Evolutionary conservation across 140 eudicot genomes (phyloP).

Genomic region (Anethum foeniculum): DNA sequence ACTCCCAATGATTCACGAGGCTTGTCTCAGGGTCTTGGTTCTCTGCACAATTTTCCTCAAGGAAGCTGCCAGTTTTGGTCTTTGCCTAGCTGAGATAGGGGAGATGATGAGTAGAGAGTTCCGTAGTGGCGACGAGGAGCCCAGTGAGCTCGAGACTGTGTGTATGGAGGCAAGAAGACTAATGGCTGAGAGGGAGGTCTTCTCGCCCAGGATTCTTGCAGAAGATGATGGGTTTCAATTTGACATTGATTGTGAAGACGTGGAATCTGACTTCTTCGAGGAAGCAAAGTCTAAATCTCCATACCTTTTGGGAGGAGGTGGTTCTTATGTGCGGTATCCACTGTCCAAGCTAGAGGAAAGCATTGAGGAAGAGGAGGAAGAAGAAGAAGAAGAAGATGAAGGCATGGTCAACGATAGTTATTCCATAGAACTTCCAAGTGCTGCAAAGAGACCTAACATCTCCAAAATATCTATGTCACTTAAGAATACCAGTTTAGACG

Average conservation of each 20-base stretch:
- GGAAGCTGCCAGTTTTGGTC: conserved; percentile 59
- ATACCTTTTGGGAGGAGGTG: conserved; percentile 32
- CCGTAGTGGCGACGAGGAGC: conserved; percentile 81
- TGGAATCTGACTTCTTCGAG: conserved; percentile 34
- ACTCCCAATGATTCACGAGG: conserved; percentile 94
- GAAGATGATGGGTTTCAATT: conserved; percentile 49
- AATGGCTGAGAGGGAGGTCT: conserved; percentile 35
- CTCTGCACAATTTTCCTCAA: conserved; percentile 71
- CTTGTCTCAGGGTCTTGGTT: conserved; percentile 71
- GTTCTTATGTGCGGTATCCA: conserved; percentile 33
- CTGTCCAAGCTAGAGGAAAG: conserved; percentile 63
- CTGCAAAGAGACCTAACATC: conserved; percentile 18
- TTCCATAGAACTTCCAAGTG: conserved; percentile 5
- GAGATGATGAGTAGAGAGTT: conserved; percentile 98
- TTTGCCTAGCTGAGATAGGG: conserved; percentile 86
- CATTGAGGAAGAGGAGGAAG: conserved; percentile 55
- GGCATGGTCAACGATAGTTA: background rate
- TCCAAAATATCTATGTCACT: conserved; percentile 49
- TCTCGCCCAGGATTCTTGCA: conserved; percentile 37
- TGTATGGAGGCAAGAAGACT: conserved; percentile 73
- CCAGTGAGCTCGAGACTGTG: conserved; percentile 80
- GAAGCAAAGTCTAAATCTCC: conserved; percentile 22
- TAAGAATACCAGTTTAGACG: conserved; percentile 40
- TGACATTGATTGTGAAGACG: conserved; percentile 59
- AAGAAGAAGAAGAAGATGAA: conserved; percentile 22